Conservation (phyloP, 352 stramenopile species). For the Pythium phragmitis region DNA sequence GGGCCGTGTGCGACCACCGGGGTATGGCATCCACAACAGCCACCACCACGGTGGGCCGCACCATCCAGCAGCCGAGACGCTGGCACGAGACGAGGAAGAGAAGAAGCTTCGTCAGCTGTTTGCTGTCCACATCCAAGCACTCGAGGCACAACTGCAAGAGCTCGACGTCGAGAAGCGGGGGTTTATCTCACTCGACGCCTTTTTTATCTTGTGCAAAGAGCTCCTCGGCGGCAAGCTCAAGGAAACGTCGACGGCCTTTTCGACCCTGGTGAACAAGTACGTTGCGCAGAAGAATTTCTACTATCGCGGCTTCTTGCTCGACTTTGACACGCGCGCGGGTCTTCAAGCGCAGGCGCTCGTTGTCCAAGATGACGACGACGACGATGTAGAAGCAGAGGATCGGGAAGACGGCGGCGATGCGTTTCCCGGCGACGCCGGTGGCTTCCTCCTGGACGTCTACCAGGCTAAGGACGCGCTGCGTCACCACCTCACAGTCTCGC, state of each 20-base stretch:
- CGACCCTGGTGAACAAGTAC: constrained; percentile 47
- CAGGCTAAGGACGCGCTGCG: constrained; percentile 50
- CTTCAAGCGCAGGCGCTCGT: constrained; percentile 55
- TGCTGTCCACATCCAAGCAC: constrained; percentile 31
- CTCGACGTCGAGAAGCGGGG: constrained; percentile 51
- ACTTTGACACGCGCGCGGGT: constrained; percentile 52
- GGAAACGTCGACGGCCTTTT: constrained; percentile 35
- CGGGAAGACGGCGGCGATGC: constrained; percentile 16
- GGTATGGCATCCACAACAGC: constrained; percentile 28
- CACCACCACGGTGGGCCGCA: constrained; percentile 10
- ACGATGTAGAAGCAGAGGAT: constrained; percentile 1
- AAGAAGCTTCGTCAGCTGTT: constrained; percentile 50
- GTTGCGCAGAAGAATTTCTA: constrained; percentile 56
- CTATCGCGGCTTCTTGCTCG: constrained; percentile 69
- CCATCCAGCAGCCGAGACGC: constrained; percentile 7
- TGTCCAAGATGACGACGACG: constrained; percentile 51
- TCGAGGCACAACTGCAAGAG: constrained; percentile 41
- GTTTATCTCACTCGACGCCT: constrained; percentile 45
- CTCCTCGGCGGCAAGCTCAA: constrained; percentile 34
- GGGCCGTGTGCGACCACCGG: constrained; percentile 26
- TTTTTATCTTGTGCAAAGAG: constrained; percentile 41
- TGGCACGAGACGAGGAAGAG: constrained; percentile 36
- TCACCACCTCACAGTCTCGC: constrained; percentile 46
- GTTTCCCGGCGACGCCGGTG: constrained; percentile 21
- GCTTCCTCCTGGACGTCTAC: constrained; percentile 33